Evolutionary conservation across 2,329 filamentous ascomycete species (phyloP), one percentile per base, ranked within the genome.

Genomic region (Aspergillus intermedius): DNA sequence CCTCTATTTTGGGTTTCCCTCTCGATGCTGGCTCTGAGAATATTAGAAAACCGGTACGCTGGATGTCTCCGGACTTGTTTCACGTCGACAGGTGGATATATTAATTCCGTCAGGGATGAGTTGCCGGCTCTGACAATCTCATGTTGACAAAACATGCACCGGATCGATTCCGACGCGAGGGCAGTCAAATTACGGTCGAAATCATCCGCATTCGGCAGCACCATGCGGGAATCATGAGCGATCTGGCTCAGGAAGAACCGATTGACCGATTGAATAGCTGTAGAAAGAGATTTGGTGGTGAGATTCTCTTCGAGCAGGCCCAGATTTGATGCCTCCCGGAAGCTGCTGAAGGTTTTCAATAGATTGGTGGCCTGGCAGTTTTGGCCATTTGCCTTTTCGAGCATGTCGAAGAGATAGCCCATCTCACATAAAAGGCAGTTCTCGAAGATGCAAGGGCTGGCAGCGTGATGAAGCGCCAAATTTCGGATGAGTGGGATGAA

Each of bases 311-410:
- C 93, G 0, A 97, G 75, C 4, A 98, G 76, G 2, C 88, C 87
- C 22, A 95, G 72, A 17, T 83, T 86, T 0, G 81, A 81, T 42
- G 87, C 86, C 74, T 91, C 87, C 2, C 88, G 84, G 53, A 90
- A 85, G 55, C 84, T 86, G 64, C 88, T 91, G 49, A 98, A 84
- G 0, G 90, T 88, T 67, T 93, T 95, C 28, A 97, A 74, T 54
- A 98, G 80, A 63, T 98, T 98, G 0, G 91, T 95, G 12, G 93
- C 93, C 65, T 98, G 93, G 58, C 93, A 98, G 51, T 94, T 95
- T 49, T 91, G 86, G 0, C 91, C 91, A 54, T 87, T 86, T 2
- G 93, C 93, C 66, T 97, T 98, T 60, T 97, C 87, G 21, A 98
- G 78, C 93, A 98, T 98, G 64, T 98, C 94, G 59, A 95, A 94